phyloP scores from a whole-genome alignment of 2,329 filamentous ascomycete genomes.

The Penicillium sp. region DNA sequence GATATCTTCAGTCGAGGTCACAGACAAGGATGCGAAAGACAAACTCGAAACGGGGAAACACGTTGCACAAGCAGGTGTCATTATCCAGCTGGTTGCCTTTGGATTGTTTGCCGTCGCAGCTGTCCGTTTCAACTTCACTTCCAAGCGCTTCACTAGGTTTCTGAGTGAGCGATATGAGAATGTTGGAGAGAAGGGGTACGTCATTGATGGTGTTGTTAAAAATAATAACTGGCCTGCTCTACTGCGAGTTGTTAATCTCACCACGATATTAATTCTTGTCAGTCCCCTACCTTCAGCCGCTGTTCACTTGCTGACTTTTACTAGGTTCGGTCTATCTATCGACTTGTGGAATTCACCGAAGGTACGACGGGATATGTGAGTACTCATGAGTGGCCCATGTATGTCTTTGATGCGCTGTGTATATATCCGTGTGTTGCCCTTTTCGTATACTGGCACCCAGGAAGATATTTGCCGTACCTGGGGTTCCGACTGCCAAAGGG shows the following conservation, averaged over 20 bases:
- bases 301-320: constrained; percentile 4
- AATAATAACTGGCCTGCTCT: constrained; percentile 33
- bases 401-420: constrained; percentile 44
- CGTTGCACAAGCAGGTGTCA: constrained; percentile 43
- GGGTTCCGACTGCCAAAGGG: constrained; percentile 34
- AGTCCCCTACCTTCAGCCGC: background rate
- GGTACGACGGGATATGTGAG: constrained; percentile 43
- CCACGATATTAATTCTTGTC: constrained; percentile 32
- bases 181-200: constrained; percentile 13
- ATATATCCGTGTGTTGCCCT: constrained; percentile 35
- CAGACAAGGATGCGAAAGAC: constrained; percentile 18
- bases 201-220: constrained; percentile 21
- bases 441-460: constrained; percentile 36
- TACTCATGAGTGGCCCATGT: constrained; percentile 43
- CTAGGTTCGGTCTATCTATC: constrained; percentile 45
- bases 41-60: constrained; percentile 38
- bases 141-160: constrained; percentile 34
- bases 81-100: constrained; percentile 47
- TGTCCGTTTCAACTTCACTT: constrained; percentile 48
- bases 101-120: constrained; percentile 48
- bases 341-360: constrained; percentile 49
- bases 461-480: constrained; percentile 33
- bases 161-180: constrained; percentile 28
- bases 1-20: constrained; percentile 36
- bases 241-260: constrained; percentile 31